A percentile compares a stretch with the other conserved stretches of the same genome.
Evolutionary conservation across 2,329 filamentous ascomycete genomes (phyloP).

Genomic region (Gliomastix tumulicola): DNA sequence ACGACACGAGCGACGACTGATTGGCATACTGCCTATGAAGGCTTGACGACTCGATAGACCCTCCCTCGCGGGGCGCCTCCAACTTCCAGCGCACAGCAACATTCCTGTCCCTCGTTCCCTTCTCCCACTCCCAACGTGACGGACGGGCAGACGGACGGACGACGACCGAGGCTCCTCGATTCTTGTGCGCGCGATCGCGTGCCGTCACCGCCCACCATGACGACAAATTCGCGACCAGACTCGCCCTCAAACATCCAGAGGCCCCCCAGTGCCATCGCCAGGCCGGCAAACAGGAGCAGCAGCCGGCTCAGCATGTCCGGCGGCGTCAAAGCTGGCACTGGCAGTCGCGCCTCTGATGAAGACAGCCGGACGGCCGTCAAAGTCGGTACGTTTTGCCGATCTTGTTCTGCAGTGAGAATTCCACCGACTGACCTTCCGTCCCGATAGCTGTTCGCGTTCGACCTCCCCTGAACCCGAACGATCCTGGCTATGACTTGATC

Average conservation of each 20-base stretch:
- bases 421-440: conserved; percentile 1
- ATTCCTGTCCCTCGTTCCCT: too few species aligned
- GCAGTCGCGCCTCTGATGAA: conserved; percentile 82
- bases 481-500: conserved; percentile 91
- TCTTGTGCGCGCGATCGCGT: too few species aligned
- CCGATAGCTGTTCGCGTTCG: conserved; percentile 89
- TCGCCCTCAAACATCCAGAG: conserved; percentile 56
- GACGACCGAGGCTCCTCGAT: too few species aligned
- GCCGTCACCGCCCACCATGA: too few species aligned
- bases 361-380: conserved; percentile 87
- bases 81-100: too few species aligned
- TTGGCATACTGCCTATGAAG: conserved; percentile 4
- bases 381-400: conserved; percentile 80
- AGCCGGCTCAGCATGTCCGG: conserved; percentile 82
- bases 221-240: conserved; percentile 57
- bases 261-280: conserved; percentile 76
- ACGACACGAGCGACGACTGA: too few species aligned
- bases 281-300: conserved; percentile 64
- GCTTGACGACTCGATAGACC: neutral
- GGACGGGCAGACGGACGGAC: too few species aligned
- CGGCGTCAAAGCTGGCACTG: conserved; percentile 46
- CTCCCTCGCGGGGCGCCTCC: too few species aligned
- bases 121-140: too few species aligned
- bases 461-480: conserved; percentile 72
- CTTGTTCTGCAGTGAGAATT: too few species aligned